A percentile compares a stretch with the other conserved stretches of the same genome.
These are phyloP conservation scores for Trichothecium roseum DNA, from an alignment of 2,329 filamentous ascomycete species.

Conservation along the genomic window DNA sequence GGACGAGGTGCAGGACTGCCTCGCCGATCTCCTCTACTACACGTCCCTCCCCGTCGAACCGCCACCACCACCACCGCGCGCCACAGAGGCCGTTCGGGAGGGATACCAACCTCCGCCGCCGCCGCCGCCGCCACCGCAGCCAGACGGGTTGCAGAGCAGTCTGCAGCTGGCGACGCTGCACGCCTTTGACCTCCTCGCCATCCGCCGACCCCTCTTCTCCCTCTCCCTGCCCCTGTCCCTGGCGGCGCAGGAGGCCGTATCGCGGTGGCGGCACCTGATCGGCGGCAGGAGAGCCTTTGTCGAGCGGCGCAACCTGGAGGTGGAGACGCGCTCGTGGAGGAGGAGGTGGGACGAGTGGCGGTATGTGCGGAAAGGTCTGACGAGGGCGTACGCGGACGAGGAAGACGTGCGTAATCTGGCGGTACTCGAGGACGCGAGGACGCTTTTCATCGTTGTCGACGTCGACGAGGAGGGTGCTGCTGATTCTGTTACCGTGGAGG, in stretches of 20 bases:
- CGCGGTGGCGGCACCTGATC: conserved; percentile 8
- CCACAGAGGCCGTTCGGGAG: too few relatives aligned
- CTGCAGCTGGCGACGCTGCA: conserved; percentile 14
- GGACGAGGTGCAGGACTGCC: background rate
- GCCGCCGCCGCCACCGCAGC: too few relatives aligned
- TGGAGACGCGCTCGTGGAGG: conserved; percentile 7
- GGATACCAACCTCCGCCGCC: too few relatives aligned
- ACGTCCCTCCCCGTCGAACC: too few relatives aligned
- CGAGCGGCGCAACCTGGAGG: conserved; percentile 7
- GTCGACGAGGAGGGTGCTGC: too few relatives aligned
- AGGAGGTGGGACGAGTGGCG: conserved; percentile 7
- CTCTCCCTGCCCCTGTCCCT: conserved; percentile 10
- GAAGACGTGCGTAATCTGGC: conserved; percentile 7
- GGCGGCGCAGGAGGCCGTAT: conserved; percentile 5
- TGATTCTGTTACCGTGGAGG: too few relatives aligned
- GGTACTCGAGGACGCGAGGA: conserved; percentile 6
- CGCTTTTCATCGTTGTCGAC: conserved; percentile 4
- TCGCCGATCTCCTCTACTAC: background rate
- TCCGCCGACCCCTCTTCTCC: conserved; percentile 11
- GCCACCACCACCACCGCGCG: too few relatives aligned
- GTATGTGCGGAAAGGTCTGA: conserved; percentile 9
- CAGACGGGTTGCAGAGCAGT: conserved; percentile 3
- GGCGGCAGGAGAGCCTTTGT: conserved; percentile 1
- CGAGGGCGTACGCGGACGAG: conserved; percentile 8
- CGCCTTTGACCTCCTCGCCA: conserved; percentile 13